Evolutionary conservation across 805 yeast species (phyloP).

Genomic region (Lachancea kluyveri): DNA sequence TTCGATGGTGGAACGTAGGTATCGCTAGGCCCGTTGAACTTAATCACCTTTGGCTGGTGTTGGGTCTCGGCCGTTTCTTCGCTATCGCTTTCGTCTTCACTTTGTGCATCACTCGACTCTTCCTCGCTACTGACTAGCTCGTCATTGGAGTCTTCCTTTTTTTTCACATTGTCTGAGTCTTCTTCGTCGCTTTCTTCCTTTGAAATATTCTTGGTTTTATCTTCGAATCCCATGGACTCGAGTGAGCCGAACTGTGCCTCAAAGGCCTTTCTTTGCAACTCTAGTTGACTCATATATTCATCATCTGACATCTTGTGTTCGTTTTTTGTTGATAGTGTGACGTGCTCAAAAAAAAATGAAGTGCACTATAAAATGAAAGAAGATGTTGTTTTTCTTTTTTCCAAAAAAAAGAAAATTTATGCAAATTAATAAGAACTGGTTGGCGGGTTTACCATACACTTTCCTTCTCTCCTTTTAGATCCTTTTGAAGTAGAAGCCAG

Average conservation of each 20-base stretch:
- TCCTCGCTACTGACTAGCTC: slow-evolving; percentile 15
- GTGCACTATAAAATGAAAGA: no score
- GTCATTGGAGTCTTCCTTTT: slow-evolving; percentile 23
- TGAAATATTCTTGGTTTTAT: slow-evolving; percentile 30
- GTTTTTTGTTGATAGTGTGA: no score
- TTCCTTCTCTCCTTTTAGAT: no score
- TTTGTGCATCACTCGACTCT: slow-evolving; percentile 12
- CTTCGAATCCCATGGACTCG: slow-evolving; percentile 48
- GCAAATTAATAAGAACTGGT: no score
- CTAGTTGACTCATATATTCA: slow-evolving; percentile 31
- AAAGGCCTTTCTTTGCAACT: slow-evolving; percentile 50
- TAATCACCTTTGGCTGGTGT: slow-evolving; percentile 15
- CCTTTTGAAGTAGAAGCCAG: no score
- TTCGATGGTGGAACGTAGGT: slow-evolving; percentile 32
- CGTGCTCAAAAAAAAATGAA: no score
- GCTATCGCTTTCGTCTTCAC: slow-evolving; percentile 13
- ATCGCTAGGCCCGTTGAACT: slow-evolving; percentile 22
- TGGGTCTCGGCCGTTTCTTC: slow-evolving; percentile 7
- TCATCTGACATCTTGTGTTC: slow-evolving; percentile 11
- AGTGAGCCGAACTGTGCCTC: slow-evolving; percentile 60
- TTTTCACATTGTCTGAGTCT: no score
- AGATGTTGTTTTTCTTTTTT: no score
- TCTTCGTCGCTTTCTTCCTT: slow-evolving; percentile 9
- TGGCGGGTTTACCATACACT: no score
- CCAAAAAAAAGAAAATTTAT: no score